phyloP scores from a whole-genome alignment of 192 early-diverging fungal species.

The Phlyctochytrium arcticum region DNA sequence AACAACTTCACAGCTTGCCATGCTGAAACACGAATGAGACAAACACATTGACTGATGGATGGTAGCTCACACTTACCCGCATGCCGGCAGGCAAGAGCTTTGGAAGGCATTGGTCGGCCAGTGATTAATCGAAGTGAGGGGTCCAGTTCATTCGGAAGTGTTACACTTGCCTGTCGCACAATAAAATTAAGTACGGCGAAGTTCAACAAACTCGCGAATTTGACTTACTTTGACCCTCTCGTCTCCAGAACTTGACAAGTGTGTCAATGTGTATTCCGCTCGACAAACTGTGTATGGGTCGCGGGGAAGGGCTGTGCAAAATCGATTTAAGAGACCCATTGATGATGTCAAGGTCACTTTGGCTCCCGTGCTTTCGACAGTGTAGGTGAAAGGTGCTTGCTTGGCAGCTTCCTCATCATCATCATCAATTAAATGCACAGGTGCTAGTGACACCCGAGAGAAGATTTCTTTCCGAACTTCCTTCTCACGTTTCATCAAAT shows the following conservation, averaged over 20 bases:
- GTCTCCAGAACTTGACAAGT: neutral
- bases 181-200: neutral
- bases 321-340: conserved; percentile 60
- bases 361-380: conserved; percentile 63
- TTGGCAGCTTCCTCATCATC: conserved; percentile 24
- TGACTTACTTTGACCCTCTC: neutral
- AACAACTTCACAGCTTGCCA: conserved; percentile 69
- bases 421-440: too few species aligned
- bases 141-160: conserved; percentile 26
- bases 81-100: conserved; percentile 6
- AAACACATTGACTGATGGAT: conserved; percentile 64
- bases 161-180: conserved; percentile 3
- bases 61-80: conserved; percentile 36
- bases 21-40: too few species aligned
- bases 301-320: conserved; percentile 66
- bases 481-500: neutral
- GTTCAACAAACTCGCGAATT: neutral
- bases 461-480: conserved; percentile 17
- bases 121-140: conserved; percentile 11
- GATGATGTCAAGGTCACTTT: conserved; percentile 67
- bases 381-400: conserved; percentile 40
- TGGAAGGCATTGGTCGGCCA: conserved; percentile 16
- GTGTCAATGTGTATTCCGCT: conserved; percentile 47
- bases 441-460: conserved; percentile 15
- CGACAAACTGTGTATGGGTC: conserved; percentile 46